These are phyloP conservation scores for Inga leiocalycina DNA, from an alignment of 306 rosid species.

Conservation along the genomic window DNA sequence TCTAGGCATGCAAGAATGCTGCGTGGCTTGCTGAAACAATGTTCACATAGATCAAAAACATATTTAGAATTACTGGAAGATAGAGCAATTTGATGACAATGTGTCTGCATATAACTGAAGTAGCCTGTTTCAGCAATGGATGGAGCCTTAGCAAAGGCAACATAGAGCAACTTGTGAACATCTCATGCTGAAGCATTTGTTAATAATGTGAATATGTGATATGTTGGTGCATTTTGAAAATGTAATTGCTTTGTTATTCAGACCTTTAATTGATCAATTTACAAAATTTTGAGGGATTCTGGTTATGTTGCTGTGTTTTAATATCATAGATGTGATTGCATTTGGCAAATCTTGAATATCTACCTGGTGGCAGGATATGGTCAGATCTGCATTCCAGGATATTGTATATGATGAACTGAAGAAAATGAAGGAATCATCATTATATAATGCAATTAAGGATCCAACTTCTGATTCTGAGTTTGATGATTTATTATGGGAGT, in stretches of 20 bases:
- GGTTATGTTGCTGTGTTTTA: background rate
- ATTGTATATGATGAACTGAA: conserved; percentile 74
- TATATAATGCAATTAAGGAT: conserved; percentile 6
- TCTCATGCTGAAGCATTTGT: background rate
- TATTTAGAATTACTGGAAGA: background rate
- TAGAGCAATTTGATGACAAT: background rate
- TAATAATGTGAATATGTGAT: background rate
- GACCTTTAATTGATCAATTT: background rate
- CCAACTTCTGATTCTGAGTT: conserved; percentile 27
- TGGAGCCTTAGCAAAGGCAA: background rate
- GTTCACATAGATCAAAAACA: background rate
- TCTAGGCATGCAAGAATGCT: background rate
- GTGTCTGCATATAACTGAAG: background rate
- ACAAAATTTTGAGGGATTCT: background rate
- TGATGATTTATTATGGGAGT: conserved; percentile 71
- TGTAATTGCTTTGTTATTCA: background rate
- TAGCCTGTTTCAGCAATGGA: background rate
- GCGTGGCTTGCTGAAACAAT: background rate
- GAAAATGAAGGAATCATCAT: conserved; percentile 56
- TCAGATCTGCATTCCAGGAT: conserved; percentile 51
- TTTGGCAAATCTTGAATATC: background rate
- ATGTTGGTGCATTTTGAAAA: background rate
- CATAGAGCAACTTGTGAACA: background rate
- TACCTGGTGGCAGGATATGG: conserved; percentile 49
- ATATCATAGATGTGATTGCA: background rate